phyloP scores from a whole-genome alignment of 306 rosid species.

The Sphenostylis stenocarpa region DNA sequence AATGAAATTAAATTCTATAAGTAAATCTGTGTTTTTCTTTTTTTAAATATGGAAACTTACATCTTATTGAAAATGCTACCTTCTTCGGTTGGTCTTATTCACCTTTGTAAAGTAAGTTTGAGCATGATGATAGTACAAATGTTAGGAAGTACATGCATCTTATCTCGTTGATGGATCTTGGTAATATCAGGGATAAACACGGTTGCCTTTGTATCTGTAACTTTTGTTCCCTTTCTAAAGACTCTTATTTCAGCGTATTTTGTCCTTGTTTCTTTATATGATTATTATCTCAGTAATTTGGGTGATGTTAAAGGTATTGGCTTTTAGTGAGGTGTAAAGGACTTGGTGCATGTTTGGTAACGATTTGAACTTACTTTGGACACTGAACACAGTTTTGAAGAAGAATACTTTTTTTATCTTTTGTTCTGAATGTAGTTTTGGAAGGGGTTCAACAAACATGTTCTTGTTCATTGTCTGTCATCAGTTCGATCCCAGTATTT shows the following conservation, averaged over 20 bases:
- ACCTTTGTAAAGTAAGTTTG: not conserved
- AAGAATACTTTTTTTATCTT: not conserved
- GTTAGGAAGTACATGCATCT: not conserved
- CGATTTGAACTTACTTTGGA: not conserved
- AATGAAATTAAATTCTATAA: not conserved
- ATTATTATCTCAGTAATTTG: not conserved
- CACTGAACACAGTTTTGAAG: not conserved
- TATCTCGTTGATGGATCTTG: not conserved
- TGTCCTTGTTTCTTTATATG: not conserved
- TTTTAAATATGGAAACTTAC: not conserved
- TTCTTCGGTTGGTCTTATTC: not conserved
- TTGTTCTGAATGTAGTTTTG: not conserved
- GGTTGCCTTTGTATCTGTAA: not conserved
- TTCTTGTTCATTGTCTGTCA: not conserved
- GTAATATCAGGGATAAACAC: not conserved
- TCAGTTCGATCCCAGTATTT: conserved; percentile 1
- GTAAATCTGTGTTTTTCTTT: not conserved
- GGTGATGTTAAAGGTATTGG: not conserved
- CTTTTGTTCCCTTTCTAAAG: not conserved
- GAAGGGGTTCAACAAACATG: not conserved
- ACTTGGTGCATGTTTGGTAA: not conserved
- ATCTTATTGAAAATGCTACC: not conserved
- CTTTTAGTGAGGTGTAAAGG: not conserved
- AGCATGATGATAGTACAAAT: not conserved
- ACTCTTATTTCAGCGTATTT: not conserved